Base-by-base conservation (phyloP, 2,329 filamentous ascomycete genomes). In the Penicillium brasilianum region DNA sequence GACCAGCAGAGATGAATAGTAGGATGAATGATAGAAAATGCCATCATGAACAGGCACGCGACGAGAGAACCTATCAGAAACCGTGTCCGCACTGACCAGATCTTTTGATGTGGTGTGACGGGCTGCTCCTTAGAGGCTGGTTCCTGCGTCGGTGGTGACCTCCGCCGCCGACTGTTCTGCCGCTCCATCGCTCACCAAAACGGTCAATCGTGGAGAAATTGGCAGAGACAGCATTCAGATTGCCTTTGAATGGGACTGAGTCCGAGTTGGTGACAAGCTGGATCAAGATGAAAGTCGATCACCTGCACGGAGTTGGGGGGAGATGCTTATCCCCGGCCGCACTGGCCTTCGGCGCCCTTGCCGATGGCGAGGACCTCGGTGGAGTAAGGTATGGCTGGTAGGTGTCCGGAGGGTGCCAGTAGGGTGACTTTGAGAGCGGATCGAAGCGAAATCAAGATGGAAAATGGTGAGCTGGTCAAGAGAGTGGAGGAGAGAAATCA, bases 101-200 rank as follows among this genome's bases (percentile, higher is more conserved):
- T 39, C 48, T 36, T 16, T 14, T 48, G 46, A 48, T 54, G 48
- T 55, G 52, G 20, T 14, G 16, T 46, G 56, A 28, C 28, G 22
- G 14, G 49, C 18, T 44, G 49, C 18, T 44, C n/a, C 25, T 28
- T 28, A 8, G 44, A 8, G 49, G 49, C 28, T 52, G 54, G 48
- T 41, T 61, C 59, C 50, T 60, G 53, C 20, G n/a, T 55, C 16
- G 41, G 41, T 32, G 51, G 48, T 18, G 39, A 14, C 53, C 61
- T 64, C 46, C 61, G 63, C 57, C 60, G 56, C 36, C 60, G 63
- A 62, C 69, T 71, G 28, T 60, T 57, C 50, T 64, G 52, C 48
- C 59, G 51, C 55, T 69, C 63, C 66, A 71, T 62, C 32, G 37
- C n/a, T 2, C 28, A 44, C 18, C 28, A 10, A 51, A 13, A 52